A percentile compares a stretch with the other conserved stretches of the same genome.
phyloP scores from a whole-genome alignment of 805 yeast genomes.

The Kluyveromyces lactis region DNA sequence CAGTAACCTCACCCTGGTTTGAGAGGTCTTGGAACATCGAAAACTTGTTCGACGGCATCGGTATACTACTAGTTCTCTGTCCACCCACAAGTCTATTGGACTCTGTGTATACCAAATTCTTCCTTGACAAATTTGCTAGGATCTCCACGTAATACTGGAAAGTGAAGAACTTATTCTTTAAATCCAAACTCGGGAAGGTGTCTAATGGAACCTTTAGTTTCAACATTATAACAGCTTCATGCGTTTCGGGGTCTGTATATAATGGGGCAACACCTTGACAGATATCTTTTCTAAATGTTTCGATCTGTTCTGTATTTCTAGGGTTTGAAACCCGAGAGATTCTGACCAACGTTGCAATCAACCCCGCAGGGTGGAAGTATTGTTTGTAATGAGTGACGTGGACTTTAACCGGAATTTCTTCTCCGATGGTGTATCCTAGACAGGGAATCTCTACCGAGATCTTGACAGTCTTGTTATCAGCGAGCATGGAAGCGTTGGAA shows the following conservation, averaged over 20 bases:
- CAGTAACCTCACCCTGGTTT: slow-evolving; percentile 5
- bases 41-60: neutral
- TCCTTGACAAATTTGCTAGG: slow-evolving; percentile 69
- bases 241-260: slow-evolving; percentile 61
- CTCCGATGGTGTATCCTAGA: slow-evolving; percentile 74
- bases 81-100: slow-evolving; percentile 16
- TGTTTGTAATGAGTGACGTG: slow-evolving; percentile 61
- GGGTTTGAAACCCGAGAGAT: slow-evolving; percentile 62
- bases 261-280: slow-evolving; percentile 71
- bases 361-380: slow-evolving; percentile 60
- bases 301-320: slow-evolving; percentile 42
- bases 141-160: slow-evolving; percentile 84
- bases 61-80: slow-evolving; percentile 2
- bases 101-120: slow-evolving; percentile 32
- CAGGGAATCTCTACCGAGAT: slow-evolving; percentile 42
- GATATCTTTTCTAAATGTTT: slow-evolving; percentile 72
- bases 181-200: slow-evolving; percentile 74
- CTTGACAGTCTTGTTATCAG: slow-evolving; percentile 26
- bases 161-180: slow-evolving; percentile 49
- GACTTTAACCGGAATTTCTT: slow-evolving; percentile 63
- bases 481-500: slow-evolving; percentile 5
- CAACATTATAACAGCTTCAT: slow-evolving; percentile 50
- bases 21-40: slow-evolving; percentile 4
- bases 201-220: slow-evolving; percentile 72
- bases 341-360: slow-evolving; percentile 71